Base-by-base conservation (phyloP, 345 rosid genomes). In the Aquilaria sinensis region DNA sequence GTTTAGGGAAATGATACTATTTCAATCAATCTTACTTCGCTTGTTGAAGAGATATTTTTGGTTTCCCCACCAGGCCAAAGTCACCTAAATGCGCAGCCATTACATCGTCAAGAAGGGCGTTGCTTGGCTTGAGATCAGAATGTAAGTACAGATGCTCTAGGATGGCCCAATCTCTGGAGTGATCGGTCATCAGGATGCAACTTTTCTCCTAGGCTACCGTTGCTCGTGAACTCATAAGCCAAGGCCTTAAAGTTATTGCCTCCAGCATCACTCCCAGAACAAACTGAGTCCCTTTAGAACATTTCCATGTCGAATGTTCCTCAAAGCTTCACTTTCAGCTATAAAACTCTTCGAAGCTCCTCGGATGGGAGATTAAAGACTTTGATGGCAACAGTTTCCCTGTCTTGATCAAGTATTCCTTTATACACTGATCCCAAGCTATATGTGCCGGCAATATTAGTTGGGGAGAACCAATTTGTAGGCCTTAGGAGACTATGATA, bases 151-250 rank as follows among this genome's bases (percentile, higher is more conserved):
- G 23, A 23, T 23, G 23, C 23, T 23, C 23, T 1, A 23, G 23
- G 23, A 23, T 23, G 43, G 4, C 43, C 43, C 7, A 7, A 37
- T 37, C 43, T 37, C 43, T 37, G 43, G 7, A 1, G 43, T 7
- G 43, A 37, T 3, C 43, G 7, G 43, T 37, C 43, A 3, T 37
- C 7, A 1, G 50, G 30, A 33, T 63, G 67, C 53, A 63, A 12
- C 83, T 86, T 77, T 5, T 81, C 79, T 41, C 70, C 81, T 49
- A 84, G 67, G 75, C 58, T 79, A 10, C 86, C 85, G 5, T 79
- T 81, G 31, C 58, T 43, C 1, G 79, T 65, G 33, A 70, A 78
- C 68, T 82, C 87, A 10, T 77, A 81, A 48, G 81, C 81, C 54
- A 84, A 69, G 16, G 85, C 87, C 12, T 79, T 65, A 69, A 84